Base-by-base conservation (phyloP, 257 asterid species). In the Capsicum chinense region DNA sequence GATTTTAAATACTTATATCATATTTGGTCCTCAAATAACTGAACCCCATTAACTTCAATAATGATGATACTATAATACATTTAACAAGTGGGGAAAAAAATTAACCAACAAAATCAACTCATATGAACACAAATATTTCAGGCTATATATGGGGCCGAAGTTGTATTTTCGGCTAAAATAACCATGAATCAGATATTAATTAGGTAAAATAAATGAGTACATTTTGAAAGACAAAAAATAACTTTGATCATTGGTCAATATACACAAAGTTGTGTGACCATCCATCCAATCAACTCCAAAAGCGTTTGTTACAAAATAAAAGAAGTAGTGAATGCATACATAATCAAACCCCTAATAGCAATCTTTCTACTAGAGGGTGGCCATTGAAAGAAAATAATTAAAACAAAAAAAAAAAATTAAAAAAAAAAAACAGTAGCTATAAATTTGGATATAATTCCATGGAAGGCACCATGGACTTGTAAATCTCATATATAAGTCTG, bases 401-500 rank as follows among this genome's bases (percentile, higher is more conserved):
- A 21, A 44, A 44, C 7, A 4, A 44, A 44, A 44, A 44, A 44
- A 6, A 2, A 44, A 44, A 44, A 44, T 6, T 4, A 44, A 44
- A 44, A 44, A 1, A 56, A 56, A n/a, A 12, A 39, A 6, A 0
- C 17, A 44, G 1, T 42, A 3, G 7, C 13, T 60, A 80, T 81
- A 42, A 76, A 63, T 59, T 83, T 66, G 87, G 52, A 80, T 87
- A 83, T 88, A 92, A 79, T 56, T 94, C 98, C 87, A 90, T 74
- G 15, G 97, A 91, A 63, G 90, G 87, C 9, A 88, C 91, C 92
- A 92, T 73, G 19, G 94, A 91, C 47, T 94, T 94, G n/a, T 94
- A 94, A 17, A 94, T 94, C 94, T 94, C 98, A 84, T 90, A 88
- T 26, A 92, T 48, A 84, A 94, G 87, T 79, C 98, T 87, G 58